Percentiles rank a stretch among this genome's conserved stretches.
Evolutionary conservation across 2,329 filamentous ascomycete species (phyloP).

Genomic region (Bipolaris bicolor): DNA sequence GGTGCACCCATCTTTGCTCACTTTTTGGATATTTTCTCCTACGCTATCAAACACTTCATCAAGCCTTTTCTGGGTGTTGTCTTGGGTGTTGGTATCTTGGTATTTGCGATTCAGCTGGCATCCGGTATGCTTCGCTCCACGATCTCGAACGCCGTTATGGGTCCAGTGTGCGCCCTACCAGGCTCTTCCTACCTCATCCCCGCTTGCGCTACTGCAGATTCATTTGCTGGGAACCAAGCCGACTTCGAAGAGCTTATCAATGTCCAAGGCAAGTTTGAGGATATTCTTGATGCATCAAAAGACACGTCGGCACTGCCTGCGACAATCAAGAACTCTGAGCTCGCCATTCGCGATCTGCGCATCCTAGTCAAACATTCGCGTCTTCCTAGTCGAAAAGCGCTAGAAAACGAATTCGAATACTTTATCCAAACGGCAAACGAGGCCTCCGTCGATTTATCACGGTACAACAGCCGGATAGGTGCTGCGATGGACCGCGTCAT

Average conservation of each 20-base stretch:
- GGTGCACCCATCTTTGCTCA: conserved; percentile 54
- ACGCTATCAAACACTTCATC: conserved; percentile 64
- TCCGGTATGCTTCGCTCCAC: conserved; percentile 67
- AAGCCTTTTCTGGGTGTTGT: conserved; percentile 67
- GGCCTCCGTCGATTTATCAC: conserved; percentile 70
- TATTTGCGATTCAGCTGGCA: conserved; percentile 63
- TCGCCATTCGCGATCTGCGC: conserved; percentile 74
- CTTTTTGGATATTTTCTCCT: conserved; percentile 61
- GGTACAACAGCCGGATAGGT: conserved; percentile 78
- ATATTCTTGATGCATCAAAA: conserved; percentile 71
- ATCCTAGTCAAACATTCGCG: conserved; percentile 74
- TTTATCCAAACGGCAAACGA: conserved; percentile 73
- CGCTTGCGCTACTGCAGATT: conserved; percentile 59
- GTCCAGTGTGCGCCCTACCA: conserved; percentile 73
- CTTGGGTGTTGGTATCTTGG: conserved; percentile 59
- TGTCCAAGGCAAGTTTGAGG: conserved; percentile 77
- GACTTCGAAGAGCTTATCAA: conserved; percentile 79
- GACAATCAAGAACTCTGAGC: conserved; percentile 79
- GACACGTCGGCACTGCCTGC: conserved; percentile 71
- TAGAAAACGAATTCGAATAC: conserved; percentile 75
- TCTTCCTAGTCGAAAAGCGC: conserved; percentile 70
- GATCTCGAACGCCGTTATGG: conserved; percentile 67
- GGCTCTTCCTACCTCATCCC: conserved; percentile 68
- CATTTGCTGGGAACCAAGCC: conserved; percentile 14
- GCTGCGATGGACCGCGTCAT: conserved; percentile 76